Evolutionary conservation across 192 early-diverging fungal species (phyloP), one percentile per base, ranked within the genome.

Genomic region (Powellomyces hirtus): DNA sequence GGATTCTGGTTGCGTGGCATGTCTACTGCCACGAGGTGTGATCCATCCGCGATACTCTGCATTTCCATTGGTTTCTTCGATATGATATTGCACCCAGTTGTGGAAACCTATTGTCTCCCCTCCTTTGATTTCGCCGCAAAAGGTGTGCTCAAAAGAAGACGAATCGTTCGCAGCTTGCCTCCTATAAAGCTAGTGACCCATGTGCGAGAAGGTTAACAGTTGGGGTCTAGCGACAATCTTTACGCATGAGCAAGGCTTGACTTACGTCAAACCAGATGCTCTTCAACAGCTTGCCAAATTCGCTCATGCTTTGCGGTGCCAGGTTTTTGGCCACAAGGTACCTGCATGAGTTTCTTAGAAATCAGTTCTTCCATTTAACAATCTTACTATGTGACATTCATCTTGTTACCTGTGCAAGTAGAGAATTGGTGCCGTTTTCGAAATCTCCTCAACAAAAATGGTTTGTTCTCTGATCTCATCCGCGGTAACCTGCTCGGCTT

Each of bases 81-180:
- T 18, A 10, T 36, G 40, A 33, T 76, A 75, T 22, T 64, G 69
- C 49, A 78, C 62, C 77, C 77, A 78, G 64, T 78, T 78, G 52
- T 78, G 77, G 52, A 75, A 71, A 13, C 77, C 77, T 5, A 49
- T 49, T 16, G 14, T 6, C 46, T 49, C 46, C n/a, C 46, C 46
- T 18, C 16, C 2, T 24, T 37, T 44, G 35, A 72, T 62, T 38
- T 78, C 77, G 29, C 77, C 77, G 7, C 24, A n/a, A 37, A 78
- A 78, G 0, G 70, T 62, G 56, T 78, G 77, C 59, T 78, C 77
- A 62, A 78, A 78, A 1, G 77, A 68, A 18, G 59, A 72, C 14
- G 73, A 62, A 56, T 78, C 77, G 40, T 72, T 67, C 7, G 35
- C 26, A 34, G 57, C 60, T 13, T 53, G 44, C 1, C 76, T 49